Conservation (phyloP, 768 basidiomycete species). For the Pisolithus tinctorius region DNA sequence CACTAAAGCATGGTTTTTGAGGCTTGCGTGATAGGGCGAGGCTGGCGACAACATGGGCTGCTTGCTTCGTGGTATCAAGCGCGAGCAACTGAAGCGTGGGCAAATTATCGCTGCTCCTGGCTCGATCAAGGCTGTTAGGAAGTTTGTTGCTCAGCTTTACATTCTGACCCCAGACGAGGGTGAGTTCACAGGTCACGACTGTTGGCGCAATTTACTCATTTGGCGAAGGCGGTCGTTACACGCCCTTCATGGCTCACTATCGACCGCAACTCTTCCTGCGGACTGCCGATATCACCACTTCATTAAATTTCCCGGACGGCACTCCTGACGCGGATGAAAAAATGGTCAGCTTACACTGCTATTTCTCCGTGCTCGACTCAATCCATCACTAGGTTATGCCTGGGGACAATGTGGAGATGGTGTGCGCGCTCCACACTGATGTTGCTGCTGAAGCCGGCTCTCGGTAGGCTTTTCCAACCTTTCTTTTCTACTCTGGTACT, state of each 20-base stretch:
- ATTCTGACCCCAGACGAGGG: slow-evolving; percentile 32
- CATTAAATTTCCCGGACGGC: slow-evolving; percentile 80
- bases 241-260: slow-evolving; percentile 91
- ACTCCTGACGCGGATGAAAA: slow-evolving; percentile 78
- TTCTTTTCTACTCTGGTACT: slow-evolving; percentile 3
- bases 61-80: slow-evolving; percentile 92
- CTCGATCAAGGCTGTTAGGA: slow-evolving; percentile 89
- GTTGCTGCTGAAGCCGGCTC: slow-evolving; percentile 87
- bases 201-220: slow-evolving; percentile 28
- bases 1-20: slow-evolving; percentile 2
- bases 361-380: background rate
- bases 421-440: slow-evolving; percentile 75
- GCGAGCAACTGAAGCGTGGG: slow-evolving; percentile 91
- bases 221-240: slow-evolving; percentile 62
- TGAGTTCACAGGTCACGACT: slow-evolving; percentile 49
- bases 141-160: slow-evolving; percentile 92
- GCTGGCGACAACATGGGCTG: slow-evolving; percentile 99
- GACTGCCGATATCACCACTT: slow-evolving; percentile 88
- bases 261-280: slow-evolving; percentile 93
- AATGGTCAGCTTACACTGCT: slow-evolving; percentile 50
- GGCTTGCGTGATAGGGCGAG: slow-evolving; percentile 54
- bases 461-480: slow-evolving; percentile 36
- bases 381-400: slow-evolving; percentile 71
- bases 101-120: slow-evolving; percentile 88
- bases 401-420: slow-evolving; percentile 94